Conservation (phyloP, 2,329 filamentous ascomycete species). For the Claviceps pazoutovae region DNA sequence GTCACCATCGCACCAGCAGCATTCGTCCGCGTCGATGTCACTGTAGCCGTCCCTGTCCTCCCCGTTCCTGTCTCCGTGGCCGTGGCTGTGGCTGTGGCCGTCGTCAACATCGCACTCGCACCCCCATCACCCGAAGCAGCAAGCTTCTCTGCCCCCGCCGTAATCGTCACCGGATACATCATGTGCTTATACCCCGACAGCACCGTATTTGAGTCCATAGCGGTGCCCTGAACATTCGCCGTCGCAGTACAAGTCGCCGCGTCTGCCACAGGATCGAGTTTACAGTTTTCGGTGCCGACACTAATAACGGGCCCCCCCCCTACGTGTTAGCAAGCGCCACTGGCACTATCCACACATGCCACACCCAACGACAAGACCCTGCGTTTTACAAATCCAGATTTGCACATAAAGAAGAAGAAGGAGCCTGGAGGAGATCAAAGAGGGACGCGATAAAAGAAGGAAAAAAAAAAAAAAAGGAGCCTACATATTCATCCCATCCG, state of each 20-base stretch:
- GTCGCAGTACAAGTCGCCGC: conserved; percentile 11
- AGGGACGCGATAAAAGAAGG: too few relatives aligned
- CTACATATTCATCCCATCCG: background rate
- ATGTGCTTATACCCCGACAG: conserved; percentile 10
- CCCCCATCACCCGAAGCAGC: conserved; percentile 6
- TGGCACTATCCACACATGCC: too few relatives aligned
- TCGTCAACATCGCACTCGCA: conserved; percentile 4
- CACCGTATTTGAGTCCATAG: background rate
- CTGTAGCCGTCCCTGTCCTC: conserved; percentile 5
- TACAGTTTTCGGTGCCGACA: conserved; percentile 13
- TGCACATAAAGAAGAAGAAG: background rate
- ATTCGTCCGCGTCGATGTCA: conserved; percentile 11
- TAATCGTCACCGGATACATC: conserved; percentile 21
- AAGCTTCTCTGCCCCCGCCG: conserved; percentile 24
- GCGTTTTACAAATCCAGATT: too few relatives aligned
- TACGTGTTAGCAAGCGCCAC: too few relatives aligned
- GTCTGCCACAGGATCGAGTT: conserved; percentile 13
- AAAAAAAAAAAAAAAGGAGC: background rate
- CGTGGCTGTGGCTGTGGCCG: conserved; percentile 1
- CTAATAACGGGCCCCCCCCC: background rate
- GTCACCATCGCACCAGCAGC: conserved; percentile 19
- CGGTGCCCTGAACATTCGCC: background rate
- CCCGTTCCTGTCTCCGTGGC: background rate
- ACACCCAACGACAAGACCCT: too few relatives aligned
- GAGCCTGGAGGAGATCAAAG: too few relatives aligned